These are phyloP conservation scores for Citrus unshiu DNA, from an alignment of 345 rosid species.

Conservation along the genomic window DNA sequence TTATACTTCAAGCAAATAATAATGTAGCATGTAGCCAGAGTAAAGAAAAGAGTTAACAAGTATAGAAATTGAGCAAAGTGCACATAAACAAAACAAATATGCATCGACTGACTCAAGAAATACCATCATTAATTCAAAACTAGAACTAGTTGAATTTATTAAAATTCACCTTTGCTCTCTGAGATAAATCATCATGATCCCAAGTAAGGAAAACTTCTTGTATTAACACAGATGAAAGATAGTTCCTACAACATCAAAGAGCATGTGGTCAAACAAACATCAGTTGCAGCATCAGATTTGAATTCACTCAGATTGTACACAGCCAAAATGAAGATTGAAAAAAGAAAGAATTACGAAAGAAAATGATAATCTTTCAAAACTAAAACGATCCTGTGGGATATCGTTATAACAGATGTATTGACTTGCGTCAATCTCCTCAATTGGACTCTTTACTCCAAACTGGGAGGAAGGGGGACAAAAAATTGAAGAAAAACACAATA, in stretches of 20 bases:
- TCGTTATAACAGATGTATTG: not conserved
- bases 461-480: not conserved
- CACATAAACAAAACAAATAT: not conserved
- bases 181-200: conserved; percentile 97
- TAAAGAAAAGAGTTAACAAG: not conserved
- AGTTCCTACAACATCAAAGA: conserved; percentile 72
- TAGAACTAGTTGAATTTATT: not conserved
- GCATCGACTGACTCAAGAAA: not conserved
- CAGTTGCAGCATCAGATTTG: not conserved
- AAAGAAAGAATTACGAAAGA: not conserved
- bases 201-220: conserved; percentile 95
- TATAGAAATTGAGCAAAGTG: not conserved
- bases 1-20: conserved; percentile 15
- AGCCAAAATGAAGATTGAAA: not conserved
- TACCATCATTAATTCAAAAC: conserved; percentile 6
- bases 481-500: not conserved
- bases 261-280: conserved; percentile 23
- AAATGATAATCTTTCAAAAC: not conserved
- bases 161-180: conserved; percentile 75
- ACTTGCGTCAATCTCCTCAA: not conserved
- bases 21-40: not conserved
- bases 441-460: not conserved
- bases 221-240: conserved; percentile 87
- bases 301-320: not conserved
- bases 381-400: not conserved